These are phyloP conservation scores for Zizania latifolia DNA, from an alignment of 176 grass and related monocot genomes.

Conservation along the genomic window DNA sequence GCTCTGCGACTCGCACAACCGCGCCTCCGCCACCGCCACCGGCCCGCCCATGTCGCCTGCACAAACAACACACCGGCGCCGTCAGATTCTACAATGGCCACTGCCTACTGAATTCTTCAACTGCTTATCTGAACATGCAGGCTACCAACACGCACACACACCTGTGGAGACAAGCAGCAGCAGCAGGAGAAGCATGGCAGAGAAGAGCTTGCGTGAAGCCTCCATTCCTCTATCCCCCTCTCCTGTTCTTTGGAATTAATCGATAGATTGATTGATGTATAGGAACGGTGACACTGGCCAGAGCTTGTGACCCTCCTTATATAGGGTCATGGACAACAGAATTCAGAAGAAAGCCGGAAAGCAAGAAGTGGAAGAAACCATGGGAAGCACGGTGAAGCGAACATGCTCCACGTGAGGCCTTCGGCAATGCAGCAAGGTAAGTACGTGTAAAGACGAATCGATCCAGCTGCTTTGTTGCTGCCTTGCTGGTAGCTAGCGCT, in stretches of 20 bases:
- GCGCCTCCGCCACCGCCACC: conserved; percentile 46
- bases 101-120: background rate
- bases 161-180: conserved; percentile 38
- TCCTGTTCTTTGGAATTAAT: no score
- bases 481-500: background rate
- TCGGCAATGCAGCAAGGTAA: background rate
- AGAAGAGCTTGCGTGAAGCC: conserved; percentile 27
- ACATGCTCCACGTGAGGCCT: background rate
- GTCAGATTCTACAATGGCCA: background rate
- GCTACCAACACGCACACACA: background rate
- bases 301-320: background rate
- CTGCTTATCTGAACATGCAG: background rate
- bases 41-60: conserved; percentile 39
- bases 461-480: background rate
- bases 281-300: background rate
- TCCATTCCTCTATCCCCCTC: background rate
- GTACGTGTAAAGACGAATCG: background rate
- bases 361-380: background rate
- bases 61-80: background rate
- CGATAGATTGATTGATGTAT: background rate
- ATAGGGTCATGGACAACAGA: background rate
- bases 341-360: no score
- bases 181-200: conserved; percentile 11
- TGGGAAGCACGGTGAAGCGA: background rate
- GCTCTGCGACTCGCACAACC: conserved; percentile 63